Percentiles rank a stretch among this genome's conserved stretches.
phyloP scores from a whole-genome alignment of 2,329 filamentous ascomycete genomes.

The Endothia cerciana region DNA sequence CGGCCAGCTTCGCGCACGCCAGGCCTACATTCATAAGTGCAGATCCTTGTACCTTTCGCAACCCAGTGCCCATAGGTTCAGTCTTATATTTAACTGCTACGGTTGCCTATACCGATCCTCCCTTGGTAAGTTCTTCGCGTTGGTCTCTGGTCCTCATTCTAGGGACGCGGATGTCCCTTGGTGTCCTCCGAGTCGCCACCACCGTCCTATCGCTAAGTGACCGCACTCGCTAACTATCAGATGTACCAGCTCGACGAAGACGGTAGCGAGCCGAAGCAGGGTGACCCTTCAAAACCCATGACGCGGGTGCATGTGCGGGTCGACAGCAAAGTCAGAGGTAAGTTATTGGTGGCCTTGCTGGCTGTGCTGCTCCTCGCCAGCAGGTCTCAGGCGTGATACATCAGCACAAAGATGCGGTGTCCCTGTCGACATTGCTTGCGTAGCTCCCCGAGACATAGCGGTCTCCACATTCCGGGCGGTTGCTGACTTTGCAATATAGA shows the following conservation, averaged over 20 bases:
- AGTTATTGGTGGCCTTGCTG: background rate
- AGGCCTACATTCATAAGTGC: slow-evolving; percentile 73
- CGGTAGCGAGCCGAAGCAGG: slow-evolving; percentile 48
- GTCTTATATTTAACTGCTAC: slow-evolving; percentile 75
- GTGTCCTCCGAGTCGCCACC: too few relatives aligned
- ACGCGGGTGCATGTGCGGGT: slow-evolving; percentile 70
- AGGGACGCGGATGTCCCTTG: background rate
- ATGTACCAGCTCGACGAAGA: slow-evolving; percentile 41
- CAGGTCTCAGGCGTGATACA: too few relatives aligned
- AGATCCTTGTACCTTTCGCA: slow-evolving; percentile 75
- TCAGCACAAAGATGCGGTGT: background rate
- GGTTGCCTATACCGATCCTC: slow-evolving; percentile 72
- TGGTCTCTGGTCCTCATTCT: background rate
- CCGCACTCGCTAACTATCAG: slow-evolving; percentile 1
- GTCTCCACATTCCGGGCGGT: background rate
- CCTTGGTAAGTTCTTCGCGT: slow-evolving; percentile 32
- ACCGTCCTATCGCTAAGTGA: too few relatives aligned
- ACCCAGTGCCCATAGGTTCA: slow-evolving; percentile 74
- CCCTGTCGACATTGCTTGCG: background rate
- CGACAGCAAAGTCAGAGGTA: slow-evolving; percentile 66
- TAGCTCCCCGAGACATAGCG: too few relatives aligned
- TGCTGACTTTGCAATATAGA: slow-evolving; percentile 41
- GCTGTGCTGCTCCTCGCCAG: too few relatives aligned
- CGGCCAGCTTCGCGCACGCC: slow-evolving; percentile 70
- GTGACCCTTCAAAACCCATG: slow-evolving; percentile 35